Base-by-base conservation (phyloP, 2,329 filamentous ascomycete species). In the Microdochium paspali region DNA sequence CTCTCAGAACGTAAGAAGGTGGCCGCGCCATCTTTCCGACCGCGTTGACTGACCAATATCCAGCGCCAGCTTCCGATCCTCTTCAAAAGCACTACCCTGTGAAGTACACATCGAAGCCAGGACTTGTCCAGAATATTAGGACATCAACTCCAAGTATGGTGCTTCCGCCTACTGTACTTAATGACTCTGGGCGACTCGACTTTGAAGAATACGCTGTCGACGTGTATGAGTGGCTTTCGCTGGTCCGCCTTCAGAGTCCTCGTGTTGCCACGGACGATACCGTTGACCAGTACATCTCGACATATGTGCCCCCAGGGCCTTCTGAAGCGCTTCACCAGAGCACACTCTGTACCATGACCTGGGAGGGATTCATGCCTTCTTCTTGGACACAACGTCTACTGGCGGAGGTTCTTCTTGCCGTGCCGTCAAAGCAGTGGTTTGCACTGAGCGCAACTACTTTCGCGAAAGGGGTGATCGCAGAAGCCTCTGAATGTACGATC, bases 151-250 rank as follows among this genome's bases (percentile, higher is more conserved):
- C 69, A 52, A 52, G 53, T 1, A 53, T 72, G 4, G 61, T 55
- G 26, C 59, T 64, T 4, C 56, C 62, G 2, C 47, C 55, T 10
- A 54, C 58, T 13, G 51, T 63, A 15, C 55, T 71, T 39, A 54
- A 64, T 44, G 52, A 60, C 2, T 55, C 65, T 30, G 69, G 70
- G 32, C 62, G 66, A 46, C 66, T 70, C 39, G 73, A 77, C 7
- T 69, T 87, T 30, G 80, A 85, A 49, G 80, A 88, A 21, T 74
- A 74, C 50, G 76, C 78, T 1, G 71, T 75, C 0, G 80, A 83
- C 18, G 59, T 84, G 12, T 81, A 90, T 53, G 87, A 93, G 65
- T 93, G 85, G 82, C 59, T 91, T 1, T 82, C 82, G 2, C 65
- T 94, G n/a, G 61, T 84, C 4, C 73, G 76, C 10, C 70, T 90